Conservation (phyloP, 768 basidiomycete species). For the Tylopilus felleus region DNA sequence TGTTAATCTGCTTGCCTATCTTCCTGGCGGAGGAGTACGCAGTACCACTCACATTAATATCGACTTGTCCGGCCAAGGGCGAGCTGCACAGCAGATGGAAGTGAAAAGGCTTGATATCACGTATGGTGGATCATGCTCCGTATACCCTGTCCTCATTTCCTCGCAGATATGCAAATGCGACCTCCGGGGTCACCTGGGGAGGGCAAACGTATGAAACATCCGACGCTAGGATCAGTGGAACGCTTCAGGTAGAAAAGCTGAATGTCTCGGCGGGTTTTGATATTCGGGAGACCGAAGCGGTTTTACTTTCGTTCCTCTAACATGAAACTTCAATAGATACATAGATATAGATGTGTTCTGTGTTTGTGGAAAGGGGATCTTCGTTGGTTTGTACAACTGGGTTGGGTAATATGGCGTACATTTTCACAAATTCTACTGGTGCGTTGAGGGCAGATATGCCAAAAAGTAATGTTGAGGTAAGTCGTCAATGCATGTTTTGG, state of each 20-base stretch:
- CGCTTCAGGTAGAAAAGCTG: constrained; percentile 27
- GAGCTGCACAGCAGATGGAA: constrained; percentile 31
- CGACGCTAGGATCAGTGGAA: constrained; percentile 41
- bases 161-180: constrained; percentile 47
- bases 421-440: too few species aligned
- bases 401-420: too few species aligned
- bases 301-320: constrained; percentile 31
- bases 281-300: constrained; percentile 46
- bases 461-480: too few species aligned
- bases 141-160: not conserved
- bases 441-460: too few species aligned
- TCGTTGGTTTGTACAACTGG: too few species aligned
- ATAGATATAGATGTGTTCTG: too few species aligned
- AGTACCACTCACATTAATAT: constrained; percentile 43
- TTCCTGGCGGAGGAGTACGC: constrained; percentile 35
- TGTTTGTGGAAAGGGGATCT: too few species aligned
- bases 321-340: too few species aligned
- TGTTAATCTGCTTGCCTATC: constrained; percentile 56
- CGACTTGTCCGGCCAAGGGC: constrained; percentile 30
- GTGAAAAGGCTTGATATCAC: constrained; percentile 49
- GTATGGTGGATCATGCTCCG: constrained; percentile 24
- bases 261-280: constrained; percentile 40
- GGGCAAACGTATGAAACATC: constrained; percentile 56
- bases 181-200: constrained; percentile 51
- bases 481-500: too few species aligned